Conservation (phyloP, 208 protist species). For the Leishmania braziliensis region DNA sequence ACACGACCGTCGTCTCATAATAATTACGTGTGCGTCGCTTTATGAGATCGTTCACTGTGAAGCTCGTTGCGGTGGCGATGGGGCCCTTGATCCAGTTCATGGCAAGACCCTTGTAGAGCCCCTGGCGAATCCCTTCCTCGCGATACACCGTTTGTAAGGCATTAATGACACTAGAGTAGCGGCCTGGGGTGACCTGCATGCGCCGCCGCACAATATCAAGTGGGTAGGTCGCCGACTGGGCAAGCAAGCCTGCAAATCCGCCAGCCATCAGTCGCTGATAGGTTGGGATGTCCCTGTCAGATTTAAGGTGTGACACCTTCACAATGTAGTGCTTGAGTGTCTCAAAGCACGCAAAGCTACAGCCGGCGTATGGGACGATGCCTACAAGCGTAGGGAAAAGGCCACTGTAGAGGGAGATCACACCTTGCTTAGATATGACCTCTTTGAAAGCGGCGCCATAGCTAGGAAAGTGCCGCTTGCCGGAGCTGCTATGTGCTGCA, state of each 20-base stretch:
- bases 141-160: slow-evolving; percentile 68
- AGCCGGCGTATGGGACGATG: slow-evolving; percentile 94
- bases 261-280: slow-evolving; percentile 79
- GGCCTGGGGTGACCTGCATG: slow-evolving; percentile 87
- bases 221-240: slow-evolving; percentile 94
- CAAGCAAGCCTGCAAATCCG: slow-evolving; percentile 86
- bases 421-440: slow-evolving; percentile 55
- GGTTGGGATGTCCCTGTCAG: slow-evolving; percentile 71
- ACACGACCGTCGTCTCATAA: slow-evolving; percentile 55
- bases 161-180: slow-evolving; percentile 73
- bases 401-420: slow-evolving; percentile 79
- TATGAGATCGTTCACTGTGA: slow-evolving; percentile 92
- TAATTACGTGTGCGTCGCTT: slow-evolving; percentile 79
- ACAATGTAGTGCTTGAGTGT: slow-evolving; percentile 83
- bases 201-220: slow-evolving; percentile 94
- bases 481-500: slow-evolving; percentile 64
- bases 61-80: slow-evolving; percentile 87
- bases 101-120: slow-evolving; percentile 89
- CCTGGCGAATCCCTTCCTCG: slow-evolving; percentile 78
- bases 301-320: slow-evolving; percentile 44
- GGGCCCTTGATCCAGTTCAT: slow-evolving; percentile 96
- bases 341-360: slow-evolving; percentile 93
- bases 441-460: slow-evolving; percentile 73
- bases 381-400: slow-evolving; percentile 92
- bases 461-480: slow-evolving; percentile 68